phyloP scores from a whole-genome alignment of 495 filamentous ascomycete species.

The Xylaria flabelliformis region DNA sequence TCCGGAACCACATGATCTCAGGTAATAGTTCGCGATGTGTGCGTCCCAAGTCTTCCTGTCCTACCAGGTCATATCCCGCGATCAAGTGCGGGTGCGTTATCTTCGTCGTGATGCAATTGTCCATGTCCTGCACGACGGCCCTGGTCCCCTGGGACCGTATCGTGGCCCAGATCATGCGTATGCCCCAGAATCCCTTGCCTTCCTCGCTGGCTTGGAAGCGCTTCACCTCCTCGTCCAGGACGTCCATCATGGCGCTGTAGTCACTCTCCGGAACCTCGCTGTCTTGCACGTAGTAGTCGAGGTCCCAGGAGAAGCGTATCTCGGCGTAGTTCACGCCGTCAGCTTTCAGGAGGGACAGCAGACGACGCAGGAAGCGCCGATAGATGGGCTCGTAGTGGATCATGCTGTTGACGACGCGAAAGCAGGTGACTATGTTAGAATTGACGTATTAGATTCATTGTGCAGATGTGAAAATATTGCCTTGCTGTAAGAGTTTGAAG shows the following conservation, averaged over 20 bases:
- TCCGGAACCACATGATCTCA: slow-evolving; percentile 90
- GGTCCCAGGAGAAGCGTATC: slow-evolving; percentile 64
- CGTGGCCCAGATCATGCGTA: slow-evolving; percentile 86
- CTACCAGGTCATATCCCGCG: slow-evolving; percentile 87
- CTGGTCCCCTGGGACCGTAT: slow-evolving; percentile 66
- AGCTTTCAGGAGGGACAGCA: slow-evolving; percentile 69
- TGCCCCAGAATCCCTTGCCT: slow-evolving; percentile 80
- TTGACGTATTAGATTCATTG: slow-evolving; percentile 20
- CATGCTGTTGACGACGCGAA: slow-evolving; percentile 72
- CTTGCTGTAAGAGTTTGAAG: too few species aligned
- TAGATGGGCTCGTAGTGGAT: slow-evolving; percentile 93
- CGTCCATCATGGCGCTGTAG: slow-evolving; percentile 68
- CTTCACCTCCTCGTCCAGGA: slow-evolving; percentile 79
- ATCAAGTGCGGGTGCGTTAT: slow-evolving; percentile 77
- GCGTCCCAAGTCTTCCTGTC: slow-evolving; percentile 80
- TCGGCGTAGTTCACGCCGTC: slow-evolving; percentile 89
- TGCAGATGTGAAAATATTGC: too few species aligned
- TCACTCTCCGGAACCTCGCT: slow-evolving; percentile 64
- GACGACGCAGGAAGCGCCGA: slow-evolving; percentile 69
- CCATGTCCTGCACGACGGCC: slow-evolving; percentile 78
- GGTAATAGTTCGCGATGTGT: slow-evolving; percentile 78
- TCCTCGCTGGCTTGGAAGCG: slow-evolving; percentile 73
- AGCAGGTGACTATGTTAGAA: slow-evolving; percentile 48
- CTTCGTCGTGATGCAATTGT: slow-evolving; percentile 82
- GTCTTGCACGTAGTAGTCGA: slow-evolving; percentile 65